Evolutionary conservation across 305 asterid species (phyloP), one percentile per base, ranked within the genome.

Genomic region (Euphrasia arctica): DNA sequence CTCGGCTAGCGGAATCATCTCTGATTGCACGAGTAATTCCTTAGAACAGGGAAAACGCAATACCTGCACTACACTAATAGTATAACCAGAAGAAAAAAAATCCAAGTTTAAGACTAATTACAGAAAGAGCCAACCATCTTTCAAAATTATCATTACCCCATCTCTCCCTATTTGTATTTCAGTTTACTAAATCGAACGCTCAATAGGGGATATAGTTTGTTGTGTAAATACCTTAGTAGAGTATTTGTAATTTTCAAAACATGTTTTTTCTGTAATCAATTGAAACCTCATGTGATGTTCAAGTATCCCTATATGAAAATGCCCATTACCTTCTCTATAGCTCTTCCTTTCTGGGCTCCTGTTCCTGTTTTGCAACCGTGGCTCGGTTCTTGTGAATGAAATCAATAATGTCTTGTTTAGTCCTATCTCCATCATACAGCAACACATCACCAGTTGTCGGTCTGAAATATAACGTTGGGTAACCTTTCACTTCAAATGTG

Each of bases 401-500:
- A 51, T 78, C 82, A 62, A 89, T 75, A 1, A 91, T 78, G 55
- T 60, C 95, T 62, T 80, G 86, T 80, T 89, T 91, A 10, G 88
- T 79, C 70, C 96, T 83, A 31, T 78, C 85, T 13, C 98, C 95
- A 6, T 77, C 80, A 54, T 89, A 85, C 34, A 9, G 79, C 73
- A 73, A 18, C 62, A 85, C 27, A 60, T 79, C 77, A 70, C 98
- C 98, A 54, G 80, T 73, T 62, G 95, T 77, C 45, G 95, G 74
- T 70, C 72, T 83, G 78, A 91, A 91, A 72, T 84, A 91, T 75
- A 91, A 54, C 14, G 95, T 85, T 18, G 95, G 96, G 66, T 85
- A 91, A 69, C 95, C 96, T 77, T 82, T 73, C 66, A 85, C 82
- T 1, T 88, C 89, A 61, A 91, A 91, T 0, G 66, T 66, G 29